phyloP scores from a whole-genome alignment of 2,329 filamentous ascomycete genomes.

The Stemphylium vesicarium region DNA sequence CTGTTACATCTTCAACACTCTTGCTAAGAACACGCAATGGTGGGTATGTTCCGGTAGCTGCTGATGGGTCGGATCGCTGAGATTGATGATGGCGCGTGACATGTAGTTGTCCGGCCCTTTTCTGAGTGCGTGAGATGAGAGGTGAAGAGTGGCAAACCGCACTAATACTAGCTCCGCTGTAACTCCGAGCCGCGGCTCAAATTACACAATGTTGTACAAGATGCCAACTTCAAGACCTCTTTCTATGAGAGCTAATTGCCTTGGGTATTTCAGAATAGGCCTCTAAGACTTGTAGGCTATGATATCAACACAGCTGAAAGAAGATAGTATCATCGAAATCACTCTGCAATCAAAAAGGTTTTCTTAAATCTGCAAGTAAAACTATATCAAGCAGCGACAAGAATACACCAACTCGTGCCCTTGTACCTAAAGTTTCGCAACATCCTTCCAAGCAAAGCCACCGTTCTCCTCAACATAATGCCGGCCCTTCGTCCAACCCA shows the following conservation, averaged over 20 bases:
- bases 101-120: not conserved
- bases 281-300: too few species aligned
- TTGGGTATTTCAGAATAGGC: too few species aligned
- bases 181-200: not conserved
- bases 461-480: constrained; percentile 67
- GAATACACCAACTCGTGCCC: not conserved
- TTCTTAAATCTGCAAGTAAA: too few species aligned
- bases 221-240: too few species aligned
- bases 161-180: constrained; percentile 8
- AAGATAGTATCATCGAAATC: too few species aligned
- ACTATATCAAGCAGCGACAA: not conserved
- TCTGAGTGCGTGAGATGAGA: not conserved
- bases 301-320: too few species aligned
- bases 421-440: constrained; percentile 30
- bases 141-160: constrained; percentile 9
- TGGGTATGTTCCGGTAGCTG: not conserved
- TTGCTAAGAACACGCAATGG: not conserved
- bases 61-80: not conserved
- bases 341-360: not conserved
- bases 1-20: not conserved
- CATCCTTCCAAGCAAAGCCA: constrained; percentile 54
- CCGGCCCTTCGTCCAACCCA: constrained; percentile 74
- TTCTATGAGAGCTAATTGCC: too few species aligned
- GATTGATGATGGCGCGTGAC: not conserved
- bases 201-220: too few species aligned